These are phyloP conservation scores for Thermothielavioides terrestris DNA, from an alignment of 495 filamentous ascomycete species.

Conservation along the genomic window DNA sequence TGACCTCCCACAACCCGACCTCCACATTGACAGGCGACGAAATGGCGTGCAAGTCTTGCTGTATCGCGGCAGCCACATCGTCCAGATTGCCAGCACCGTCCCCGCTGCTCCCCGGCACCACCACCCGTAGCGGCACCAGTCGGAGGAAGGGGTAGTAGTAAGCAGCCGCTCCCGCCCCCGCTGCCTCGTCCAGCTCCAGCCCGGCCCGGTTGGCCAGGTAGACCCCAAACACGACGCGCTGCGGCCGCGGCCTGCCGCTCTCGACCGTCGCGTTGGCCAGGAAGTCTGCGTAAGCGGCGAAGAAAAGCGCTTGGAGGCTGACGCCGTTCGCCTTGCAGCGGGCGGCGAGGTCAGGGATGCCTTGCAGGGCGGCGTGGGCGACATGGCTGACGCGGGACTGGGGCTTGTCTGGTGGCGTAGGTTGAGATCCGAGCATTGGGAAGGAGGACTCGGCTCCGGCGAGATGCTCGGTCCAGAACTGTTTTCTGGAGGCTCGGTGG, in stretches of 20 bases:
- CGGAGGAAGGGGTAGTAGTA: conserved; percentile 35
- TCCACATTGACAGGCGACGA: conserved; percentile 24
- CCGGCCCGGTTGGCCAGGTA: conserved; percentile 38
- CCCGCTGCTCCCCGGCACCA: too few relatives aligned
- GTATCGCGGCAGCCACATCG: conserved; percentile 26
- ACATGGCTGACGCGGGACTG: conserved; percentile 10
- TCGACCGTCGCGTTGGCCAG: not conserved
- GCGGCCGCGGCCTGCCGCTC: not conserved
- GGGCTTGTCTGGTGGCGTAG: too few relatives aligned
- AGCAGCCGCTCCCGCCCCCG: conserved; percentile 9
- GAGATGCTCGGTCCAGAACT: conserved; percentile 53
- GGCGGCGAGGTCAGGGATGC: conserved; percentile 9
- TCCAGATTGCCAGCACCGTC: conserved; percentile 1
- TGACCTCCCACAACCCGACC: conserved; percentile 42
- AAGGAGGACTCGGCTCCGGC: conserved; percentile 1
- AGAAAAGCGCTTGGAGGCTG: conserved; percentile 36
- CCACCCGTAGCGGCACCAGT: conserved; percentile 34
- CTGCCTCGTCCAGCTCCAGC: conserved; percentile 8
- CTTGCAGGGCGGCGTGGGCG: conserved; percentile 8
- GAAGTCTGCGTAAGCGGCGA: conserved; percentile 32
- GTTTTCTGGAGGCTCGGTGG: conserved; percentile 11
- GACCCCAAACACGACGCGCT: conserved; percentile 33
- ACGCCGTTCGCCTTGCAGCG: conserved; percentile 21
- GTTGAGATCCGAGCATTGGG: not conserved
- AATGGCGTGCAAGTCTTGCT: conserved; percentile 35